A percentile compares a stretch with the other conserved stretches of the same genome.
Evolutionary conservation across 2,329 filamentous ascomycete genomes (phyloP).

Genomic region (Botrytis cinerea): DNA sequence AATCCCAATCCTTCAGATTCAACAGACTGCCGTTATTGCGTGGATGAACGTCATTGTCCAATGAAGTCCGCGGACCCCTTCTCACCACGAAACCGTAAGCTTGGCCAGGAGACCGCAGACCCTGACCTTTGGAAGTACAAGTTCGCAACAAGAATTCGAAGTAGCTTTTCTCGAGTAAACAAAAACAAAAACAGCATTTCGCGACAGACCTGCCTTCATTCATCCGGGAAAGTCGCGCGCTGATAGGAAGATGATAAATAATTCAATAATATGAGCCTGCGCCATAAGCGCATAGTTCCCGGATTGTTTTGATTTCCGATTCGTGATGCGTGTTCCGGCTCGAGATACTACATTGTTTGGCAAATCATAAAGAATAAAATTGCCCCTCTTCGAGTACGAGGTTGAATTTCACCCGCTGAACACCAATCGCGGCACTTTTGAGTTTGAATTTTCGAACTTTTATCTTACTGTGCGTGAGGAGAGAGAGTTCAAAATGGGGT

Average conservation of each 20-base stretch:
- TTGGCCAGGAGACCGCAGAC: slow-evolving; percentile 32
- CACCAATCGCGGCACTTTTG: slow-evolving; percentile 22
- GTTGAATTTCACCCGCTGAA: slow-evolving; percentile 3
- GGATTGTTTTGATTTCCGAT: slow-evolving; percentile 31
- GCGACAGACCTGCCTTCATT: slow-evolving; percentile 28
- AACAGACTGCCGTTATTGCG: slow-evolving; percentile 10
- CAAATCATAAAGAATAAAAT: slow-evolving; percentile 15
- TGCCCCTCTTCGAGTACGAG: slow-evolving; percentile 20
- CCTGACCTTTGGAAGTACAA: slow-evolving; percentile 17
- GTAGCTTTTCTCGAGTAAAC: slow-evolving; percentile 2
- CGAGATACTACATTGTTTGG: slow-evolving; percentile 29
- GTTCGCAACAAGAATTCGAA: neutral
- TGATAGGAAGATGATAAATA: slow-evolving; percentile 30
- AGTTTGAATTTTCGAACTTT: slow-evolving; percentile 5
- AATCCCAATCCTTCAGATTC: neutral
- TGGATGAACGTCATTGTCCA: slow-evolving; percentile 35
- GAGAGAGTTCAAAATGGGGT: slow-evolving; percentile 9
- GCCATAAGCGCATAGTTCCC: slow-evolving; percentile 35
- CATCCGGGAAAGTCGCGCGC: slow-evolving; percentile 23
- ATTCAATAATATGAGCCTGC: slow-evolving; percentile 30
- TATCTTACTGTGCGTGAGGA: neutral
- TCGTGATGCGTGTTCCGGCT: slow-evolving; percentile 29
- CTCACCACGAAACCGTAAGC: slow-evolving; percentile 31
- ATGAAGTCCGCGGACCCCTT: slow-evolving; percentile 28
- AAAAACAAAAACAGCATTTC: slow-evolving; percentile 21